These are phyloP conservation scores for Mucor circinelloides DNA, from an alignment of 371 early-diverging fungal species.

Conservation along the genomic window DNA sequence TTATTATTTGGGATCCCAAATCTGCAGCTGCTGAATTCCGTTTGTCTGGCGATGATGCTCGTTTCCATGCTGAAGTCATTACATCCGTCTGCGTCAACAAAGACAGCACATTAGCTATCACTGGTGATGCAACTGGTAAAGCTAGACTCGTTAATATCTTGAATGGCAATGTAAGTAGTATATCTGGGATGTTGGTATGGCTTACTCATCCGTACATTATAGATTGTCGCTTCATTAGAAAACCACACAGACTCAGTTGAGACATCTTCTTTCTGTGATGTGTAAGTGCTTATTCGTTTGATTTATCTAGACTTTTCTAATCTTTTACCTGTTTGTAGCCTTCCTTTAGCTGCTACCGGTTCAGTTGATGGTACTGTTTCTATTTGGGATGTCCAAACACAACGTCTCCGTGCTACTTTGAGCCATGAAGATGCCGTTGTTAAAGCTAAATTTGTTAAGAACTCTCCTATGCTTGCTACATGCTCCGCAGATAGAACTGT, in stretches of 20 bases:
- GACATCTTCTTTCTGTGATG: conserved; percentile 71
- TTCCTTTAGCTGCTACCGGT: conserved; percentile 82
- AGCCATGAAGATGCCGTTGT: conserved; percentile 86
- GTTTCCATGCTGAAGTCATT: conserved; percentile 88
- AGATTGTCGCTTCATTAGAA: conserved; percentile 79
- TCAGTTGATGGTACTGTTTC: conserved; percentile 87
- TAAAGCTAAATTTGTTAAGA: conserved; percentile 70
- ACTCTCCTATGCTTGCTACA: conserved; percentile 66
- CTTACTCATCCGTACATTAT: neutral
- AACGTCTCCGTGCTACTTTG: conserved; percentile 70
- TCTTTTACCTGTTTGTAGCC: neutral
- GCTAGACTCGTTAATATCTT: conserved; percentile 76
- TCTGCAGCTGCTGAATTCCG: conserved; percentile 69
- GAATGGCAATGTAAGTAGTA: conserved; percentile 60
- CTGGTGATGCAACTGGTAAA: conserved; percentile 82
- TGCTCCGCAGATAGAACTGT: conserved; percentile 80
- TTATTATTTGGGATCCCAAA: conserved; percentile 95
- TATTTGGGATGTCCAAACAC: conserved; percentile 85
- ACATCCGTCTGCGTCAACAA: conserved; percentile 74
- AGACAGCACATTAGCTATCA: conserved; percentile 78
- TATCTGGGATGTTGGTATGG: neutral
- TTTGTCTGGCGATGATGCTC: conserved; percentile 74
- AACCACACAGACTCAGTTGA: conserved; percentile 81
- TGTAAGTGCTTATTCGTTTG: conserved; percentile 31
- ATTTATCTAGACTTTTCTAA: neutral